Evolutionary conservation across 179 eudicot genomes (phyloP), one percentile per base, ranked within the genome.

Genomic region (Patellifolia procumbens): DNA sequence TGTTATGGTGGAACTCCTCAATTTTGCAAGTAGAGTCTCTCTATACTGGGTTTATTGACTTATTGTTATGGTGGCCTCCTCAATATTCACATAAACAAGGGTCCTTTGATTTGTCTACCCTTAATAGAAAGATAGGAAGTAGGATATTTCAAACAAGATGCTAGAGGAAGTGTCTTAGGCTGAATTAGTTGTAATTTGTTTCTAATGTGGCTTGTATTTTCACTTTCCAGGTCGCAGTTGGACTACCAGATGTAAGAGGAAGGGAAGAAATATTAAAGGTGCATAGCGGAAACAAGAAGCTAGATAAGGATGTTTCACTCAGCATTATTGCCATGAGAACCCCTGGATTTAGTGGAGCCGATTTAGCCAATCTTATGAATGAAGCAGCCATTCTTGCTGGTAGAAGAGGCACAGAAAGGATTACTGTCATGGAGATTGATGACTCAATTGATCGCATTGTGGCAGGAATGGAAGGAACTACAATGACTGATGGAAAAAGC

Each of bases 381-480:
- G 97, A 94, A 83, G 97, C 98, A 37, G 98, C 98, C 58, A 91
- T 94, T 79, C 81, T 94, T 81, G 95, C 98, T 72, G 98, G 98
- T 72, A 88, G 98, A 31, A 94, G 98, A 70, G 98, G 93, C 37
- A 94, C 84, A 87, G 83, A 92, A 20, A 94, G 80, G 53, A 92
- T 94, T 72, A 82, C 98, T 64, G 85, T 92, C 5, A 92, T 91
- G 83, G 98, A 94, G 80, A 89, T 94, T 8, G 97, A 94, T 79
- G 98, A 94, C 82, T 94, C 98, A 28, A 92, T 94, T 76, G 98
- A 94, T 80, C 86, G 98, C 83, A 94, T 94, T 62, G 95, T 92
- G 58, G 97, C 97, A 76, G 98, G 98, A 80, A 92, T 94, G 97
- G 98, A 94, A 76, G 98, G 98, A 78, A 94, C 98, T 0, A 90